Evolutionary conservation across 2,329 filamentous ascomycete species (phyloP), one percentile per base, ranked within the genome.

Genomic region (Exophiala phaeomuriformis): DNA sequence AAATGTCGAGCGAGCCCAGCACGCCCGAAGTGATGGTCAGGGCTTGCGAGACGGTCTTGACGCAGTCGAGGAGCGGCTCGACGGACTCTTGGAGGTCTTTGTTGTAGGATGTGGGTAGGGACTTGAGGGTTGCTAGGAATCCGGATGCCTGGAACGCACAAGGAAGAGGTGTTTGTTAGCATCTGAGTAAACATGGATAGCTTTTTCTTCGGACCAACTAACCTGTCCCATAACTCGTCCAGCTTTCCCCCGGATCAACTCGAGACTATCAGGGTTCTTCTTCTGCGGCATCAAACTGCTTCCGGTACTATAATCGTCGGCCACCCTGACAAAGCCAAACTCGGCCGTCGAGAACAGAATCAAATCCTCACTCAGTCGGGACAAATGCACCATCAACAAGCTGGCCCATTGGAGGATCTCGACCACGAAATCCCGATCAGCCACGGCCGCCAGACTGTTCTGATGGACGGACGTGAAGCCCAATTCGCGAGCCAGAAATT

Each of bases 81-180:
- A 88, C 84, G 54, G 82, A 85, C 72, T 95, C 89, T 71, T 95
- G 88, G n/a, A 94, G 72, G 69, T 95, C 88, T 72, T 94, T 95
- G 76, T 94, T 91, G 76, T 94, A 94, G 2, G 86, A 89, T 41
- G 80, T 86, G 1, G 88, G 86, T 30, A 93, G 79, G 52, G 85
- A 85, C 70, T 86, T 85, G 69, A 84, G 70, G 36, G 83, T 87
- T 73, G 83, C 84, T 79, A 88, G 88, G 60, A 93, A 72, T 36
- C 87, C 88, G 3, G 85, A 80, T 82, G 91, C 86, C 60, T 89
- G 84, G 29, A 19, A 19, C 19, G 19, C 19, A 19, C 19, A 19
- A 19, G 19, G 19, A 19, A 19, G 19, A 19, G 19, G 19, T 19
- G 19, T 19, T 19, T 19, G 19, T 19, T 19, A 19, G 19, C 19